These are phyloP conservation scores for Leishmania major DNA, from an alignment of 208 protist species.

Conservation along the genomic window DNA sequence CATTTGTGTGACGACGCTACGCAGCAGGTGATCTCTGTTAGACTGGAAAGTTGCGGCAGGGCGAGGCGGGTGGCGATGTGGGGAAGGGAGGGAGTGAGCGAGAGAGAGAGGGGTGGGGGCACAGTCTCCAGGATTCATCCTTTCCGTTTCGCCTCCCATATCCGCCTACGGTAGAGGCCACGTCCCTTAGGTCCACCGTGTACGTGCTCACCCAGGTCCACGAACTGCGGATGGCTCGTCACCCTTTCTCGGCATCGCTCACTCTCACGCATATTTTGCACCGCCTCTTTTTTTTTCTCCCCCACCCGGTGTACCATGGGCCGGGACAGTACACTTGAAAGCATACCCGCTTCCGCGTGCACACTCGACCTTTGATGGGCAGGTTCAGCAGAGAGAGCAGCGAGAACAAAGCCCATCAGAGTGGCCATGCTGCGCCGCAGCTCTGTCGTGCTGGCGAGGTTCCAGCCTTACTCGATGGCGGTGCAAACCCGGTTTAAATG, in stretches of 20 bases:
- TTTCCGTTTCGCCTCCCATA: neutral
- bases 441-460: conserved; percentile 43
- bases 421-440: conserved; percentile 20
- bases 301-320: neutral
- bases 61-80: neutral
- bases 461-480: conserved; percentile 89
- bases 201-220: neutral
- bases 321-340: neutral
- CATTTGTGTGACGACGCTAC: neutral
- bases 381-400: neutral
- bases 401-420: too few species aligned
- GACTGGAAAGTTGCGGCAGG: neutral
- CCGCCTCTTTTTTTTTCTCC: neutral
- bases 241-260: neutral
- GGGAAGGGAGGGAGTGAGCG: neutral
- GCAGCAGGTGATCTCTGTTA: neutral
- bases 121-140: neutral
- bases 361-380: neutral
- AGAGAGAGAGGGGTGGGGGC: neutral
- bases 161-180: neutral
- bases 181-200: neutral
- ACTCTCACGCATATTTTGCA: neutral
- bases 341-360: neutral
- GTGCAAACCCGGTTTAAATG: conserved; percentile 91
- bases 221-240: neutral